Evolutionary conservation across 1,139 yeast species (phyloP), one percentile per base, ranked within the genome.

Genomic region (Torulaspora pretoriensis): DNA sequence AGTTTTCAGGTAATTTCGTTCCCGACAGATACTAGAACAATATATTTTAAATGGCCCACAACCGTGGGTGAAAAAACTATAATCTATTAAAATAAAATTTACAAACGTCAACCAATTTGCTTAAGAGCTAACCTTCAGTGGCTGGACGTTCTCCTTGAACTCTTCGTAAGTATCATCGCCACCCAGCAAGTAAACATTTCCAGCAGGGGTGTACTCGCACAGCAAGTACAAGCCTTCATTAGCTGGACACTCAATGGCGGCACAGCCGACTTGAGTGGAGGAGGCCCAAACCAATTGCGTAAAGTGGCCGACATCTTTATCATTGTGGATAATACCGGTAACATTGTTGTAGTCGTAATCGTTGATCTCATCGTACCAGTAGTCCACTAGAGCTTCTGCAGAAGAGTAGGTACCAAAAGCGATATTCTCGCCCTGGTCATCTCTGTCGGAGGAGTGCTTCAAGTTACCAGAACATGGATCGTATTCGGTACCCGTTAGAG

Each of bases 271-370:
- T 50, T 73, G 64, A 24, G 76, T 64, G 33, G 82, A 67, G 6
- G 71, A 54, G 51, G 74, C 74, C 89, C 89, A 82, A n/a, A 82
- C 74, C 38, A 81, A 60, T 64, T 81, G 88, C 10, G 88, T 81
- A 67, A 81, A 82, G 62, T 82, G 89, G 36, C 85, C 84, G 17
- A 58, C 63, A 13, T 54, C 53, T 8, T 48, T 34, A 12, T 53
- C 52, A 28, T 55, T 53, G 38, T 61, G 61, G 19, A 76, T 70
- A 12, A 67, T 64, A 45, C 68, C 70, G 45, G 68, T 60, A 59
- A 65, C 65, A 8, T 75, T 75, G 31, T 81, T 79, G 67, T 57
- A 78, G 63, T 74, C 65, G 66, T 80, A 82, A 47, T 63, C 50
- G n/a, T 57, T 47, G 54, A 78, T 80, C 67, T 81, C 88, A 51